Evolutionary conservation across 2,329 filamentous ascomycete genomes (phyloP).

Genomic region (Colletotrichum noveboracense): DNA sequence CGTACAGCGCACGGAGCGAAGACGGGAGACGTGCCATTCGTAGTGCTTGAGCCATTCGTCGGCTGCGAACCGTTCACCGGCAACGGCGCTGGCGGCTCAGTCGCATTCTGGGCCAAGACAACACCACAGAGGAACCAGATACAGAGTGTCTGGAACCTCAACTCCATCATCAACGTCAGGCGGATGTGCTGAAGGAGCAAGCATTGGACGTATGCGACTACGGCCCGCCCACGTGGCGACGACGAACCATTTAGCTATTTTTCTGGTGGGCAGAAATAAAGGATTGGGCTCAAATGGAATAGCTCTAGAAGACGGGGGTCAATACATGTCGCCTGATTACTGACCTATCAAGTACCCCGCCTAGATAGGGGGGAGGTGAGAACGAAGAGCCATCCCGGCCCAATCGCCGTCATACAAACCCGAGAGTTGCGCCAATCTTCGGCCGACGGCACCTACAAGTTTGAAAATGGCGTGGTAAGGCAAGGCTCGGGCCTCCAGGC

Average conservation of each 20-base stretch:
- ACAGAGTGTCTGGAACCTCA: neutral
- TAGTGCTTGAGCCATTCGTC: neutral
- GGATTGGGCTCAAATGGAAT: neutral
- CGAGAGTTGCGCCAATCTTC: neutral
- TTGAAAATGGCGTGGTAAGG: neutral
- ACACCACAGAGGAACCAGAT: neutral
- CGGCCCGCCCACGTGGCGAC: neutral
- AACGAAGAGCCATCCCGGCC: neutral
- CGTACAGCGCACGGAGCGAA: neutral
- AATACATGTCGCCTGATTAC: neutral
- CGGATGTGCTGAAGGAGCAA: neutral
- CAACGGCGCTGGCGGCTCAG: neutral
- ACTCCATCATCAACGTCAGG: neutral
- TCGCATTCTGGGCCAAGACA: neutral
- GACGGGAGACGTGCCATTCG: neutral
- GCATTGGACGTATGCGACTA: neutral
- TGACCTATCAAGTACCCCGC: neutral
- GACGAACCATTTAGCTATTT: neutral
- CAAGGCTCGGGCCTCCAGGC: neutral
- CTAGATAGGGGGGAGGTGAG: neutral
- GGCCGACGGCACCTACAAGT: neutral
- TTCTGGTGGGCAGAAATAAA: neutral
- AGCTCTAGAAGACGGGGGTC: neutral
- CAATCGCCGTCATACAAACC: neutral
- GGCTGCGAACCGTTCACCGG: neutral